These are phyloP conservation scores for Solanum chiquidenum DNA, from an alignment of 257 asterid species.

Conservation along the genomic window DNA sequence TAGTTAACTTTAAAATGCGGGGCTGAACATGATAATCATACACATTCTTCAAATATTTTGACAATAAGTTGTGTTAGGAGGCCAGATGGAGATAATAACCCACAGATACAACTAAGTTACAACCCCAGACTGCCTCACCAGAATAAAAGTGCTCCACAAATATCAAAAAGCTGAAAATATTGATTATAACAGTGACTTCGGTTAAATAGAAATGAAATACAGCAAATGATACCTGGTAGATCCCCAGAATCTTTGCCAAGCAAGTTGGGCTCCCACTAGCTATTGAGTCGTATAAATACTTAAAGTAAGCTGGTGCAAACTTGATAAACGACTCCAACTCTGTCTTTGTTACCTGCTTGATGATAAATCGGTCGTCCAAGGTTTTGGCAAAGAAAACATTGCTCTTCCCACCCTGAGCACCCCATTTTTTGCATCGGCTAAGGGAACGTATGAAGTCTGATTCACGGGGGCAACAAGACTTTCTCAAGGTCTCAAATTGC, in stretches of 20 bases:
- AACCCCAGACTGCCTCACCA: not conserved
- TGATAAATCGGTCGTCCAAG: slow-evolving; percentile 84
- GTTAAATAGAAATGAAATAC: not conserved
- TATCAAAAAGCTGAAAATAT: not conserved
- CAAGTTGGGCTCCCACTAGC: slow-evolving; percentile 73
- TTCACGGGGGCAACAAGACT: slow-evolving; percentile 75
- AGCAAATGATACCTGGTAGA: slow-evolving; percentile 66
- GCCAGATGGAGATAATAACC: not conserved
- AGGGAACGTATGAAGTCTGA: slow-evolving; percentile 69
- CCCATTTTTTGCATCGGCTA: slow-evolving; percentile 97
- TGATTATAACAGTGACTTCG: not conserved
- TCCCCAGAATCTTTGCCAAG: slow-evolving; percentile 91
- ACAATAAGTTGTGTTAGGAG: not conserved
- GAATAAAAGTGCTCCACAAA: not conserved
- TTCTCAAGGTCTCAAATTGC: slow-evolving; percentile 78
- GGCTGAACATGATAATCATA: not conserved
- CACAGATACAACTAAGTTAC: not conserved
- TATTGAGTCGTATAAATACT: slow-evolving; percentile 69
- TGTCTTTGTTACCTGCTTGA: slow-evolving; percentile 94
- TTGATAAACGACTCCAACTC: slow-evolving; percentile 93
- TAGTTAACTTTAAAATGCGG: not conserved
- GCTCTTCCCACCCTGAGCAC: slow-evolving; percentile 99
- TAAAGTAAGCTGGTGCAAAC: slow-evolving; percentile 85
- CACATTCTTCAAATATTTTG: not conserved
- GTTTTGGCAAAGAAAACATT: slow-evolving; percentile 92